Base-by-base conservation (phyloP, 2,329 filamentous ascomycete species). In the Phyllosticta paracitricarpa region DNA sequence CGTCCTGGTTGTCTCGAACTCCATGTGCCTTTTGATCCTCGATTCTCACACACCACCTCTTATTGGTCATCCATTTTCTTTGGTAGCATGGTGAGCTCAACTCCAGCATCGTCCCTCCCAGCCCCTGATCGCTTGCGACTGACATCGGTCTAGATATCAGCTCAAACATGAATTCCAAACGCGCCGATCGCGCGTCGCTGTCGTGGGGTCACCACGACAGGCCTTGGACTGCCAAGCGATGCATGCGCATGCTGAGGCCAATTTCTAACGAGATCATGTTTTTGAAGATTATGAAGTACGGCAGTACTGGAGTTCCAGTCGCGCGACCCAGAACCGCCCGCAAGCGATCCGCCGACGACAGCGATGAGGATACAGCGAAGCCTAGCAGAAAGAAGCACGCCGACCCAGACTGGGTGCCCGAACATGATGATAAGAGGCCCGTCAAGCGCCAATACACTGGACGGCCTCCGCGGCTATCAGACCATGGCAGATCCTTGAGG, bases 151-250 rank as follows among this genome's bases (percentile, higher is more conserved):
- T 19, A 54, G 52, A 25, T 54, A 54, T 54, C 12, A n/a, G 52
- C 52, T 2, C 25, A 28, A 28, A 54, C 25, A 54, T 25, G 52
- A 54, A 54, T 54, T 14, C 52, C 9, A 28, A 24, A 14, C 25
- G 22, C 12, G 54, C 24, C 54, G 28, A 28, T 30, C 24, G 28
- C 63, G 66, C 68, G 33, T 63, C 73, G 17, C 14, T 48, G 12
- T 48, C 40, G 1, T 40, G 10, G 33, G 17, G 3, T 10, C 33
- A 40, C 40, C 7, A 48, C 40, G 40, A 48, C 17, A 48, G 40
- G 24, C 70, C 73, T 55, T 78, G 75, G 75, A 78, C 73, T 7
- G 73, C 75, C 17, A 70, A 73, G 54, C 73, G 75, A 51, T 78
- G 76, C 66, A 76, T 76, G 62, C 72, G 76, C 57, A 68, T 78